Evolutionary conservation across 495 filamentous ascomycete genomes (phyloP), one percentile per base, ranked within the genome.

Genomic region (Aspergillus hancockii): DNA sequence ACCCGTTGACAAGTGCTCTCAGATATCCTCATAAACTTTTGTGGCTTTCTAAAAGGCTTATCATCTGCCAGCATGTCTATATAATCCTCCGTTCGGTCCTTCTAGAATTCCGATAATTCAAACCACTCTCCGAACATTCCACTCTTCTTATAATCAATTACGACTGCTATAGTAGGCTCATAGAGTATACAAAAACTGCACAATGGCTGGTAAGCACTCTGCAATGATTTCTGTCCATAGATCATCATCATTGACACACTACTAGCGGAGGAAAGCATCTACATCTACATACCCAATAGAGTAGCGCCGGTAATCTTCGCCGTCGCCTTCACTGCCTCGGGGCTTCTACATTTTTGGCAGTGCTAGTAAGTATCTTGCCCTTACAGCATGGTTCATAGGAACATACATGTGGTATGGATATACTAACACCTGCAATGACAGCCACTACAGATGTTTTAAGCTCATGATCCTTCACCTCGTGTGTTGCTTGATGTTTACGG

Each of bases 231-330:
- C n/a, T n/a, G n/a, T n/a, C n/a, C n/a, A n/a, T n/a, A n/a, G n/a
- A n/a, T n/a, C n/a, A n/a, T 1, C 16, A 34, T 3, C 19, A 30
- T 14, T 36, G 6, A 18, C 5, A 14, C 21, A 19, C n/a, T 4
- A 32, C n/a, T 18, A 38, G 43, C 18, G 9, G 16, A 22, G 3
- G 50, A 38, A 9, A 85, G 81, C 60, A 63, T 84, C 30, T 88
- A 78, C 71, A 79, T 83, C 64, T 88, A 87, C 65, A 80, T 80
- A n/a, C 87, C 87, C 0, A 88, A 86, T 67, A 85, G 86, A 62
- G 81, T 69, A 6, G 85, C 84, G 0, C 83, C 85, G 0, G 70
- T 86, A 31, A 76, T 85, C 59, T 87, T 85, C 55, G 72, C 80
- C 13, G 63, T 82, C 25, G 72, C 83, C 4, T 88, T 85, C 65